phyloP scores from a whole-genome alignment of 2,329 filamentous ascomycete species.

The Talaromyces sp. region DNA sequence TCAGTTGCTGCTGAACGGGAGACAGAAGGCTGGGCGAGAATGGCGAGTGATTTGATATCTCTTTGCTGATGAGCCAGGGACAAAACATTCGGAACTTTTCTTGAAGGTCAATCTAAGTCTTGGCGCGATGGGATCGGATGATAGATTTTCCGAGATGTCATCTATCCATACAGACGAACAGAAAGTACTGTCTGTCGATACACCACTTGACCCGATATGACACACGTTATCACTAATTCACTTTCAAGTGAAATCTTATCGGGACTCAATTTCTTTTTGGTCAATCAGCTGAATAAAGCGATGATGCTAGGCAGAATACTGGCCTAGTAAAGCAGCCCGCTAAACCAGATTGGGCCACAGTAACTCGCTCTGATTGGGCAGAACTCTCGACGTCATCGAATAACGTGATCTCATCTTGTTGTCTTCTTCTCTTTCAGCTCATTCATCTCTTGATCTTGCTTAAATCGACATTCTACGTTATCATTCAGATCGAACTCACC shows the following conservation, averaged over 20 bases:
- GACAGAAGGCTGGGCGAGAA: too few species aligned
- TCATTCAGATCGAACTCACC: background rate
- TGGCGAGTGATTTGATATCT: background rate
- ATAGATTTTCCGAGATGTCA: background rate
- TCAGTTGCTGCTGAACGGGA: background rate
- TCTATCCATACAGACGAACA: background rate
- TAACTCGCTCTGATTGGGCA: background rate
- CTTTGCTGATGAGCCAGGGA: background rate
- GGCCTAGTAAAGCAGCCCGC: background rate
- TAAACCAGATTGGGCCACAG: background rate
- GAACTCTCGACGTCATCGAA: background rate
- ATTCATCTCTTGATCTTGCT: background rate
- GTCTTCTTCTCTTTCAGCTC: background rate
- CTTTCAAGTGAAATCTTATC: too few species aligned
- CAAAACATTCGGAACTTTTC: conserved; percentile 10
- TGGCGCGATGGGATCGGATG: background rate
- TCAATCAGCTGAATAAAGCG: too few species aligned
- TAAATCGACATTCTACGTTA: background rate
- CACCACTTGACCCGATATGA: too few species aligned
- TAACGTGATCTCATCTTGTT: background rate
- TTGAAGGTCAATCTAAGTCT: background rate
- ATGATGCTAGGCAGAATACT: too few species aligned
- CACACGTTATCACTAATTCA: too few species aligned
- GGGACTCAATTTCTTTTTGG: too few species aligned
- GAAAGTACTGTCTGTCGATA: background rate